Conservation (phyloP, 1,284 basidiomycete genomes). For the Rhodotorula mucilaginosa region DNA sequence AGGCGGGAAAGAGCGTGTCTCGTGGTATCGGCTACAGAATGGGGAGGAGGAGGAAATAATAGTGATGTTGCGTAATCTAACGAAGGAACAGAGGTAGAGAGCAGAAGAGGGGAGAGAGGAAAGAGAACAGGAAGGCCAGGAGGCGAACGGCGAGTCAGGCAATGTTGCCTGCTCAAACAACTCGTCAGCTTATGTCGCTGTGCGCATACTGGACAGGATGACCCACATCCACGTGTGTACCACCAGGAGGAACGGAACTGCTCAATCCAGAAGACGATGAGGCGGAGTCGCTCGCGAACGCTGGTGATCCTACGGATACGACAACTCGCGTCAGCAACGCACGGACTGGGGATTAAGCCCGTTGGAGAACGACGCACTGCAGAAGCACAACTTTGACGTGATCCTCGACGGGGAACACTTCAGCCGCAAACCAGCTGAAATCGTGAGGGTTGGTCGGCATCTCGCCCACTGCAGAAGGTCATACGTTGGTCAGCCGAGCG, state of each 20-base stretch:
- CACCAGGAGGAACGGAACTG: constrained; percentile 68
- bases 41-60: neutral
- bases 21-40: neutral
- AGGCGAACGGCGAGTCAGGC: neutral
- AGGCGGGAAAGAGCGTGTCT: neutral
- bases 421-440: constrained; percentile 87
- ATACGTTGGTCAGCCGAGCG: neutral
- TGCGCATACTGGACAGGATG: neutral
- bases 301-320: constrained; percentile 59
- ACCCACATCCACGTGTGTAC: constrained; percentile 50
- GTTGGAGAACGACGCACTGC: constrained; percentile 50
- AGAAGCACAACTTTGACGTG: constrained; percentile 89
- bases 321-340: neutral
- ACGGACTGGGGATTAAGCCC: too few relatives aligned
- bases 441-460: constrained; percentile 55
- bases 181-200: neutral
- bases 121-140: neutral
- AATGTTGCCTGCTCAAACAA: constrained; percentile 9
- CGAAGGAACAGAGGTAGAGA: constrained; percentile 5
- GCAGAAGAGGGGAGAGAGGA: neutral
- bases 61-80: neutral
- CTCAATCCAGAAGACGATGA: constrained; percentile 93
- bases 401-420: constrained; percentile 90
- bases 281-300: constrained; percentile 68
- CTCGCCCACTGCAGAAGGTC: constrained; percentile 24